Evolutionary conservation across 768 basidiomycete genomes (phyloP).

Genomic region (Suillus subaureus): DNA sequence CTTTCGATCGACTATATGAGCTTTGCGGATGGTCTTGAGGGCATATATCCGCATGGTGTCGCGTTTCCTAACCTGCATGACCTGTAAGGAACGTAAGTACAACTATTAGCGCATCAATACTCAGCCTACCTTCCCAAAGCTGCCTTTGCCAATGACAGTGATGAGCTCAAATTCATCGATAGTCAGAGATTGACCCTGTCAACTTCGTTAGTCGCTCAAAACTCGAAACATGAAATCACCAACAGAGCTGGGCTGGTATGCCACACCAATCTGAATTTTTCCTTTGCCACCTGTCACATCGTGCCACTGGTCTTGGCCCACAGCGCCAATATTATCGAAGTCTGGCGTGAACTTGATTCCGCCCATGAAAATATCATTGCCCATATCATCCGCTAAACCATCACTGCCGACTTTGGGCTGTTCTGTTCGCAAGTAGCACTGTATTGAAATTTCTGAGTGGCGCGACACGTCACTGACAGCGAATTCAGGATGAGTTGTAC

Average conservation of each 20-base stretch:
- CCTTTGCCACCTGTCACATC: slow-evolving; percentile 80
- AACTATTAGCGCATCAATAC: background rate
- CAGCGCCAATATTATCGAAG: slow-evolving; percentile 74
- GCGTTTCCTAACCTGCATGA: slow-evolving; percentile 98
- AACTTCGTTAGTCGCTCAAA: background rate
- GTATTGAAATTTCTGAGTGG: slow-evolving; percentile 92
- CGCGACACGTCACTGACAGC: slow-evolving; percentile 85
- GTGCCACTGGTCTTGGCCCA: slow-evolving; percentile 82
- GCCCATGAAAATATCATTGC: slow-evolving; percentile 92
- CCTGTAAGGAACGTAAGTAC: slow-evolving; percentile 45
- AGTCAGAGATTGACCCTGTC: slow-evolving; percentile 70
- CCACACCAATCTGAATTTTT: slow-evolving; percentile 87
- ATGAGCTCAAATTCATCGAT: slow-evolving; percentile 95
- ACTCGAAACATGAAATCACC: slow-evolving; percentile 1
- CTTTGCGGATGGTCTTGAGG: slow-evolving; percentile 85
- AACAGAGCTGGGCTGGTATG: slow-evolving; percentile 74
- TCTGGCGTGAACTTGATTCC: slow-evolving; percentile 90
- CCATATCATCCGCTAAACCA: slow-evolving; percentile 84
- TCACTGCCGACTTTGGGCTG: slow-evolving; percentile 75
- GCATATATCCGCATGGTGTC: slow-evolving; percentile 97
- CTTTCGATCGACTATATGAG: slow-evolving; percentile 83
- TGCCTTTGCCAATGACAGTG: slow-evolving; percentile 97
- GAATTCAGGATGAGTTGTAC: background rate
- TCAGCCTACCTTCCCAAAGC: slow-evolving; percentile 83
- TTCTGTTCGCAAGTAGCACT: slow-evolving; percentile 88